Percentiles rank a stretch among this genome's conserved stretches.
These are phyloP conservation scores for Coprinellus aureogranulatus DNA, from an alignment of 768 basidiomycete genomes.

Conservation along the genomic window DNA sequence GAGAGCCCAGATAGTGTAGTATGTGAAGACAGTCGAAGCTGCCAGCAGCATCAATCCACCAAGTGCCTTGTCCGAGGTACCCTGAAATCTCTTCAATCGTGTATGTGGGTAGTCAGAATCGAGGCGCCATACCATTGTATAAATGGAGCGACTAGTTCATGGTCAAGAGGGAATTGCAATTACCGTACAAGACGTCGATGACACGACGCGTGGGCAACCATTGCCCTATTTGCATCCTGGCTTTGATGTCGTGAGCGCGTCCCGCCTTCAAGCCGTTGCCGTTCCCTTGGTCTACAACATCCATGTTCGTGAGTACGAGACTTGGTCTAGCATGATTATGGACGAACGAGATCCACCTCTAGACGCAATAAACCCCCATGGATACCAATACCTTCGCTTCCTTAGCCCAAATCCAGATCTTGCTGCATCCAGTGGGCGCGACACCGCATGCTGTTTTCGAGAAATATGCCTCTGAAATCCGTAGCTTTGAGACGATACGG, in stretches of 20 bases:
- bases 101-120: too few relatives aligned
- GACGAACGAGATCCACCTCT: too few relatives aligned
- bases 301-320: too few relatives aligned
- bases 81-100: constrained; percentile 45
- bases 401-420: constrained; percentile 79
- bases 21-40: constrained; percentile 74
- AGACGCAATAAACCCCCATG: too few relatives aligned
- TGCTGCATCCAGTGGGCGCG: constrained; percentile 82
- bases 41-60: constrained; percentile 79
- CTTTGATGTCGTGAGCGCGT: not conserved
- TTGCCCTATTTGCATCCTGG: not conserved
- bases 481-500: constrained; percentile 67
- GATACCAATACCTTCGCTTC: constrained; percentile 73
- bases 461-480: constrained; percentile 70
- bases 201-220: not conserved
- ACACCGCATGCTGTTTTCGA: constrained; percentile 71
- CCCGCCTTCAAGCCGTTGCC: not conserved
- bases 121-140: constrained; percentile 3
- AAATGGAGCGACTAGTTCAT: not conserved
- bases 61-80: constrained; percentile 73
- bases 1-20: constrained; percentile 92
- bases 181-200: not conserved
- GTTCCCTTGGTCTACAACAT: too few relatives aligned
- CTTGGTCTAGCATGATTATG: too few relatives aligned
- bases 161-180: not conserved